A percentile compares a stretch with the other conserved stretches of the same genome.
These are phyloP conservation scores for Phaffia australis DNA, from an alignment of 768 basidiomycete species.

Conservation along the genomic window DNA sequence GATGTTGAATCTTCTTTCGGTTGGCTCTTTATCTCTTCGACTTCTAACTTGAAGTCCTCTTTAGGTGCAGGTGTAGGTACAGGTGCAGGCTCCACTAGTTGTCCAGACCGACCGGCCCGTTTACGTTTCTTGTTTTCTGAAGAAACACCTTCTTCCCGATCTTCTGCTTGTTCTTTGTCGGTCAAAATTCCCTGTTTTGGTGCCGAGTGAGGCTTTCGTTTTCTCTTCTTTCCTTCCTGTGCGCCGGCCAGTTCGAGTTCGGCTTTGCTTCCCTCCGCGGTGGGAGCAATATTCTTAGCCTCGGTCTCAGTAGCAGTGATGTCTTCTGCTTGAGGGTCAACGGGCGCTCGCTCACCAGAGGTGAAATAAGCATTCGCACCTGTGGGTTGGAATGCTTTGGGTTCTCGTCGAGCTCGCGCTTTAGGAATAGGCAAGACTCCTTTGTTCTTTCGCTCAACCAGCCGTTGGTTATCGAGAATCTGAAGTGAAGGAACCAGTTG, in stretches of 20 bases:
- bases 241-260: not conserved
- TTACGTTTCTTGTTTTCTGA: not conserved
- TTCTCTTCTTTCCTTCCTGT: constrained; percentile 3
- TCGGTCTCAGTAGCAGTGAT: not conserved
- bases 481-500: constrained; percentile 20
- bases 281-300: not conserved
- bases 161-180: not conserved
- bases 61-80: not conserved
- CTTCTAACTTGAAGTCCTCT: not conserved
- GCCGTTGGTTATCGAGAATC: constrained; percentile 23
- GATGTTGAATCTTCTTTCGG: not conserved
- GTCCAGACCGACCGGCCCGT: too few species aligned
- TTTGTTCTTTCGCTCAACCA: constrained; percentile 21
- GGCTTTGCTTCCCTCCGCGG: not conserved
- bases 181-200: not conserved
- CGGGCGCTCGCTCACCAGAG: not conserved
- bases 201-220: constrained; percentile 13
- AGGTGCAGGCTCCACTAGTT: not conserved
- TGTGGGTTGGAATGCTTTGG: not conserved
- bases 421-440: constrained; percentile 6
- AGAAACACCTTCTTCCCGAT: not conserved
- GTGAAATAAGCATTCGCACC: not conserved
- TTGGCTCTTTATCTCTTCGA: not conserved
- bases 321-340: not conserved
- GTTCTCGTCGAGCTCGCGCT: not conserved